These are phyloP conservation scores for Protomyces arabidopsidicola DNA, from an alignment of 1,139 yeast species.

Conservation along the genomic window DNA sequence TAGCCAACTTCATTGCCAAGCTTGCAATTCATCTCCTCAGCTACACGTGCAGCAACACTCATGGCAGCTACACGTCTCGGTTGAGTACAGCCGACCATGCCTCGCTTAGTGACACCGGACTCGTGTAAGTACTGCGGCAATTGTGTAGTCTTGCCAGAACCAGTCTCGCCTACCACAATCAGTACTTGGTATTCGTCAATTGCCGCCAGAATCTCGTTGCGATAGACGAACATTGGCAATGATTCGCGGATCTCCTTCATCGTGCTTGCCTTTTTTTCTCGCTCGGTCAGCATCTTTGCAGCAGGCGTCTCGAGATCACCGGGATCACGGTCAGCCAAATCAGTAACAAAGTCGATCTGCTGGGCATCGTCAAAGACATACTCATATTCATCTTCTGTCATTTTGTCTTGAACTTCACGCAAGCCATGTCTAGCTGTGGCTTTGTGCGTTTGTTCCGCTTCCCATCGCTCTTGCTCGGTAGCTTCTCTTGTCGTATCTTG, in stretches of 20 bases:
- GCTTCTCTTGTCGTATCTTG: constrained; percentile 33
- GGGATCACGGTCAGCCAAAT: constrained; percentile 35
- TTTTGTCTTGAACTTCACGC: constrained; percentile 27
- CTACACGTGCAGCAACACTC: constrained; percentile 86
- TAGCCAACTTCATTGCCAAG: constrained; percentile 84
- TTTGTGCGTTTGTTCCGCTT: constrained; percentile 53
- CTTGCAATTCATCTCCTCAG: constrained; percentile 70
- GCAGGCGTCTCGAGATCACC: constrained; percentile 6
- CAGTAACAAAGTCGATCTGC: constrained; percentile 58
- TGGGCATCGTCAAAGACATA: constrained; percentile 80
- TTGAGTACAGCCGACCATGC: constrained; percentile 80
- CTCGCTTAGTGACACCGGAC: constrained; percentile 63
- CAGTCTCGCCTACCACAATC: constrained; percentile 93
- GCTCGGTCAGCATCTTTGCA: constrained; percentile 37
- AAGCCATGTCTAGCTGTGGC: constrained; percentile 39
- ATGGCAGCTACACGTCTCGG: constrained; percentile 96
- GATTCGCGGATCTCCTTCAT: constrained; percentile 54
- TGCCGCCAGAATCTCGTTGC: constrained; percentile 59
- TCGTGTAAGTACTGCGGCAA: constrained; percentile 83
- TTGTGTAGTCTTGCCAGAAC: constrained; percentile 96
- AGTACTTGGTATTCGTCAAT: constrained; percentile 64
- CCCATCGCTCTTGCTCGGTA: constrained; percentile 57
- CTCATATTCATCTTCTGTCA: constrained; percentile 53
- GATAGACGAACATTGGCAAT: constrained; percentile 69
- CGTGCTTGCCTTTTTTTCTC: constrained; percentile 45